Base-by-base conservation (phyloP, 2,329 filamentous ascomycete genomes). In the Paecilomyces sp. region DNA sequence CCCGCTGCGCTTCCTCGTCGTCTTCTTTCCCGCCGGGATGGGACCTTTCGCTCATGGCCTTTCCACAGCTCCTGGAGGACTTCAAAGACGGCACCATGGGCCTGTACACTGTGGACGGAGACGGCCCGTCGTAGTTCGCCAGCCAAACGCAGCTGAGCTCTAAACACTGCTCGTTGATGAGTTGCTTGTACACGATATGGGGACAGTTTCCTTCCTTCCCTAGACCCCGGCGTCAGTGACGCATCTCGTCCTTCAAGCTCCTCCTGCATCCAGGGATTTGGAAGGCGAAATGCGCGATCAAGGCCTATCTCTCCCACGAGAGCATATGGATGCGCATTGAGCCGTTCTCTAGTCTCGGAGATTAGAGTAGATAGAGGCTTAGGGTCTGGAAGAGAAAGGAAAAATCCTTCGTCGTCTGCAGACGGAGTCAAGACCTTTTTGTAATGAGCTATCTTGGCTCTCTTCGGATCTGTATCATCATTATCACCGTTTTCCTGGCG, bases 301-400 rank as follows among this genome's bases (percentile, higher is more conserved):
- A 88, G 74, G 0, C 85, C 85, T 4, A 88, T 77, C 68, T 88
- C 85, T 5, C 85, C 85, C 2, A 88, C 76, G 0, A 88, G 74
- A 0, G 85, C 83, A 51, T 77, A 69, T 0, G 85, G 84, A 60
- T 82, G 80, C 2, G 68, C 64, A n/a, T 74, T 36, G 0, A 88
- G 77, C 41, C 81, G 75, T 6, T 68, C 61, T 36, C 77, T 75
- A 0, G 81, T 83, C 64, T 83, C 77, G 0, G 71, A 61, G 8
- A 88, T 72, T 62, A 85, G 81, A 2, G 73, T 57, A 0, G 80
- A 81, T 22, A 88, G 79, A 0, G 82, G 77, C 33, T 74, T 77
- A 0, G 85, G 85, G 22, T 79, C 71, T 1, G 85, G 85, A 0
- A 88, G 74, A 5, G 77, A 67, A 3, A 74, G 66, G 41, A 85